Evolutionary conservation across 2,329 filamentous ascomycete species (phyloP), one percentile per base, ranked within the genome.

Genomic region (Davidsoniella neocaledoniae): DNA sequence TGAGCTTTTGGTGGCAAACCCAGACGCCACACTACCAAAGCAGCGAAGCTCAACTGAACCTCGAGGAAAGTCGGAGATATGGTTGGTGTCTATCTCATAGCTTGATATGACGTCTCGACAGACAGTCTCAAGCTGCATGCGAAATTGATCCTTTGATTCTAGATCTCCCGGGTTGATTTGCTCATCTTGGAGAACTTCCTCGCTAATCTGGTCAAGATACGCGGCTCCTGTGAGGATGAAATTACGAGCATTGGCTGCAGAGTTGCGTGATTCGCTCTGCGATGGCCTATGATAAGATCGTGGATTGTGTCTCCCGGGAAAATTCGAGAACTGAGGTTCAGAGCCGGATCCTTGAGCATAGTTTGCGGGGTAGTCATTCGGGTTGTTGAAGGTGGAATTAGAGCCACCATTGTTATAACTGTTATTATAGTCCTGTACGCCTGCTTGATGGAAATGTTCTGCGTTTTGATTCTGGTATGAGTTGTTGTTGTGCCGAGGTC

Each of bases 1-100:
- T 1, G 87, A 90, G n/a, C 79, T 77, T 57, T 83, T 83, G 9
- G 84, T 86, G 3, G 85, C 88, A 64, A 94, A 94, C 0, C 87
- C 87, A 10, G 86, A 88, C 17, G 77, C 76, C 43, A 93, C 69
- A 60, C 86, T 93, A 4, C 86, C 87, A 59, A 91, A 93, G 58
- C 81, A 86, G 57, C 77, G 77, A 12, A 93, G 68, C 48, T 77
- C 69, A n/a, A 90, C 73, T 47, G 73, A 74, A 8, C 66, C 59
- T 21, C 71, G 59, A 14, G 71, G 65, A 51, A 83, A 78, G 7
- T 72, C 64, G 0, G 54, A 53, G 4, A 64, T 55, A 16, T 64
- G 60, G 25, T 64, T 65, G 2, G 58, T 56, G n/a, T 64, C 59
- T 8, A 57, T 54, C 56, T 82, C 79, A 55, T 75, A 65, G 7